A percentile compares a stretch with the other conserved stretches of the same genome.
phyloP scores from a whole-genome alignment of 2,329 filamentous ascomycete species.

The Plenodomus lindquistii region DNA sequence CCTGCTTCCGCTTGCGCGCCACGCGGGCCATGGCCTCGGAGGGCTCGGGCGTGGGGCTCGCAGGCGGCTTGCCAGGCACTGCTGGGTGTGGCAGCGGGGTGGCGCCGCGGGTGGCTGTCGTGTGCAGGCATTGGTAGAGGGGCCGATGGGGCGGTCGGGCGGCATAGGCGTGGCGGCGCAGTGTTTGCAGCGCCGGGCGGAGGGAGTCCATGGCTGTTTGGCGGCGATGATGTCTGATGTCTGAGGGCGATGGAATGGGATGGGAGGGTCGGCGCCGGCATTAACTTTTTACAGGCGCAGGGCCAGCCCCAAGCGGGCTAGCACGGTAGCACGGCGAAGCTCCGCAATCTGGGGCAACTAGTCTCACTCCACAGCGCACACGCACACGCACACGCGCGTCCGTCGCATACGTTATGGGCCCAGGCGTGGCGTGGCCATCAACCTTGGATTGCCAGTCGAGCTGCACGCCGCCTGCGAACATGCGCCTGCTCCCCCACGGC shows the following conservation, averaged over 20 bases:
- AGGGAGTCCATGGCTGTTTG: constrained; percentile 33
- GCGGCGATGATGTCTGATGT: no score
- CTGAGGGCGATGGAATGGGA: neutral
- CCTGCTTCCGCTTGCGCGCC: constrained; percentile 55
- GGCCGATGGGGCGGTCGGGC: constrained; percentile 17
- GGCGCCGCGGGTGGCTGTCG: constrained; percentile 50
- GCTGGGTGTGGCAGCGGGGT: constrained; percentile 62
- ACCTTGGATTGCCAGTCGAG: constrained; percentile 10
- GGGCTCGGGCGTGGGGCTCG: constrained; percentile 56
- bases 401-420: no score
- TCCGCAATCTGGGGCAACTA: constrained; percentile 16
- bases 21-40: constrained; percentile 54
- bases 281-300: neutral
- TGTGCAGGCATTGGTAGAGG: constrained; percentile 48
- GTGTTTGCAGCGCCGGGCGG: constrained; percentile 29
- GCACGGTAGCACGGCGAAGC: no score
- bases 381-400: neutral
- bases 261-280: no score
- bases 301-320: neutral
- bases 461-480: constrained; percentile 18
- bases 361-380: constrained; percentile 8
- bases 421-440: no score
- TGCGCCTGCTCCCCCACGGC: constrained; percentile 22
- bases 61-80: constrained; percentile 63
- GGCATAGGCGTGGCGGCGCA: constrained; percentile 20